Conservation (phyloP, 2,329 filamentous ascomycete species). For the Seiridium cupressi region DNA sequence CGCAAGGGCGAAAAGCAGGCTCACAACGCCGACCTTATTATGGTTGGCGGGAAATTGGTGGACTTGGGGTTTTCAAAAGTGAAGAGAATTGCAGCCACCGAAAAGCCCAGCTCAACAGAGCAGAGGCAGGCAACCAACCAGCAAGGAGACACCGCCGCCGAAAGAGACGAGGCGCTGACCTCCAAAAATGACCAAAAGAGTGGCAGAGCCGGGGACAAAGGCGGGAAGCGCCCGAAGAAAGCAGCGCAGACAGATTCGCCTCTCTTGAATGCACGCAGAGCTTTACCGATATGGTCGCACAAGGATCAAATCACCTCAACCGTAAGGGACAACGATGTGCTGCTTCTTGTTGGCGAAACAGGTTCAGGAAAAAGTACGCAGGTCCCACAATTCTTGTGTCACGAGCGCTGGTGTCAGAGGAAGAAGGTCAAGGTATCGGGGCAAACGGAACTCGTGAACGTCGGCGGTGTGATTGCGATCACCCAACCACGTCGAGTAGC, state of each 20-base stretch:
- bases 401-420: constrained; percentile 74
- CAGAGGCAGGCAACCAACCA: background rate
- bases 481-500: constrained; percentile 94
- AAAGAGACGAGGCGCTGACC: background rate
- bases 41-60: constrained; percentile 8
- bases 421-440: constrained; percentile 49
- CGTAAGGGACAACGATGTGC: constrained; percentile 65
- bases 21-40: constrained; percentile 1
- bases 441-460: constrained; percentile 41
- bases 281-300: constrained; percentile 78
- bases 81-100: background rate
- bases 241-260: constrained; percentile 8
- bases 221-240: constrained; percentile 1
- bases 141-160: background rate
- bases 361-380: constrained; percentile 97
- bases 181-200: background rate
- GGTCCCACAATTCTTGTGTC: constrained; percentile 83
- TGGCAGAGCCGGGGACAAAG: background rate
- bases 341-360: constrained; percentile 89
- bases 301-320: constrained; percentile 66
- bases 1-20: constrained; percentile 6
- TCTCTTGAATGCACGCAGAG: constrained; percentile 50
- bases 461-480: constrained; percentile 84
- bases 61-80: constrained; percentile 10
- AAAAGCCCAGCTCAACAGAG: background rate